Evolutionary conservation across 140 eudicot genomes (phyloP).

Genomic region (Ambrosia hybrid): DNA sequence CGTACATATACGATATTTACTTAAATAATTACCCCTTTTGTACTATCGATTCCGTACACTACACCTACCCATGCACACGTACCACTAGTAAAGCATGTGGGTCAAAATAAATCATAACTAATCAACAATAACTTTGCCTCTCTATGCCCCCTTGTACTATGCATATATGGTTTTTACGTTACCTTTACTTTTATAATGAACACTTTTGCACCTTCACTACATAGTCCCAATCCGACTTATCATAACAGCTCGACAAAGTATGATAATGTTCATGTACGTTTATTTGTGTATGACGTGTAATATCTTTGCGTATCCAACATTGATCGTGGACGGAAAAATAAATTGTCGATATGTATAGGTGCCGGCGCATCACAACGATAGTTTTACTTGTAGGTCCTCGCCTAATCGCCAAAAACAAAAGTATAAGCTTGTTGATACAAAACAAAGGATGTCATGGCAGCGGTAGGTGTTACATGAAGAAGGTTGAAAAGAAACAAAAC

Average conservation of each 20-base stretch:
- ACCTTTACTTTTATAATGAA: neutral
- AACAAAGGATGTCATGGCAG: neutral
- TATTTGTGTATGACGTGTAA: too few species aligned
- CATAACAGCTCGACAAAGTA: neutral
- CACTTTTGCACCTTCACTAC: neutral
- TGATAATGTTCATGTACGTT: too few species aligned
- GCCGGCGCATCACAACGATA: neutral
- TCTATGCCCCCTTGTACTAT: constrained; percentile 12
- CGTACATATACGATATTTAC: constrained; percentile 17
- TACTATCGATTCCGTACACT: constrained; percentile 30
- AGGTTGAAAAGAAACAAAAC: neutral
- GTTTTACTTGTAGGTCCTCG: neutral
- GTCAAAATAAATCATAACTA: neutral
- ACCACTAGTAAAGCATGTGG: constrained; percentile 15
- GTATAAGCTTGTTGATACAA: neutral
- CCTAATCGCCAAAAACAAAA: neutral
- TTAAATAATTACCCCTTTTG: constrained; percentile 24
- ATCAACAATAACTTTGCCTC: neutral
- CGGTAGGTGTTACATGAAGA: neutral
- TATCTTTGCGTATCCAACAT: too few species aligned
- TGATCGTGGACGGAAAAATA: too few species aligned
- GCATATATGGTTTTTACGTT: neutral
- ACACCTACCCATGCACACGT: constrained; percentile 27
- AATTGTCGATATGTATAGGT: too few species aligned
- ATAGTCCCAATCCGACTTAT: too few species aligned